Base-by-base conservation (phyloP, 352 stramenopile species). In the Thalassiosira sp. region DNA sequence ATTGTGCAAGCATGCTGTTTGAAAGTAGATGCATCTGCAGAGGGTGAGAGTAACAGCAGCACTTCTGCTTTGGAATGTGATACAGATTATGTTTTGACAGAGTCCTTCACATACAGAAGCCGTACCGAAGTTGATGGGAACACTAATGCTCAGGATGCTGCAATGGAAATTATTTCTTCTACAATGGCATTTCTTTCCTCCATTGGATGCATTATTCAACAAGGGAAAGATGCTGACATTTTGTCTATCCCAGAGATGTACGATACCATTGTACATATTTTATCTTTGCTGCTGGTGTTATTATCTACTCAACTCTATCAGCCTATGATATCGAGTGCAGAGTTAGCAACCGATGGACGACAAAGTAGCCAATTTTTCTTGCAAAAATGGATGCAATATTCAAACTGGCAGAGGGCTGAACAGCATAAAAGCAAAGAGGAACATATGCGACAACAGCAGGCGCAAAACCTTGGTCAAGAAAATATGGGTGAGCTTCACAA, bases 231-330 rank as follows among this genome's bases (percentile, higher is more conserved):
- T 16, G 42, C 53, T 42, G 53, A 76, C 20, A 42, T 74, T 35
- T 16, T 79, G 15, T 27, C 18, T 5, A 89, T 85, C 22, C 83
- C 85, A 18, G 87, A 90, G 73, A 60, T 91, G 24, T 91, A 93
- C 42, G 87, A 93, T 73, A 58, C 81, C 11, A 69, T 75, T 15
- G 68, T 87, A 2, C 78, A 90, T 51, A 49, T 72, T 24, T 65
- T 88, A 22, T 75, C 88, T 13, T 46, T 91, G 16, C 43, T 91
- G 1, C 61, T 91, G 16, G 83, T 91, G 3, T 58, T 90, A 3
- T 63, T 87, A 37, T 89, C 85, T 5, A 90, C 83, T 3, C 87
- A 91, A 70, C 69, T 91, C 0, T 93, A 93, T 81, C 68, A 81
- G 42, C 81, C 85, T 5, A 86, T 93, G 72, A 37, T 77, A 40